Percentiles rank a stretch among this genome's conserved stretches.
These are phyloP conservation scores for Cornus suecica DNA, from an alignment of 148 eudicot genomes.

Conservation along the genomic window DNA sequence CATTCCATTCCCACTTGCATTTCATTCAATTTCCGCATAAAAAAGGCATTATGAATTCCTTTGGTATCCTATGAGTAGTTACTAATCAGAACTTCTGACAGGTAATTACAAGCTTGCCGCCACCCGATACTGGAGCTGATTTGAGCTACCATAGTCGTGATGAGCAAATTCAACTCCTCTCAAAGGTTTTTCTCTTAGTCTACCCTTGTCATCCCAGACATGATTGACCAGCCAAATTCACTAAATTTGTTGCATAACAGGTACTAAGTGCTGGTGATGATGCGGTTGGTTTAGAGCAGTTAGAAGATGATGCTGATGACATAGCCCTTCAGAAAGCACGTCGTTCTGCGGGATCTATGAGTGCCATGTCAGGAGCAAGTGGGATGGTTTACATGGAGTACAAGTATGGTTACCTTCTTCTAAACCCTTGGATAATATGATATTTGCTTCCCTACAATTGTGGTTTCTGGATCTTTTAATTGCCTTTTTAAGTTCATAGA, in stretches of 20 bases:
- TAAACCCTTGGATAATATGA: not conserved
- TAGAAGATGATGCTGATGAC: slow-evolving; percentile 92
- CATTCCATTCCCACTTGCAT: too few species aligned
- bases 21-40: too few species aligned
- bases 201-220: not conserved
- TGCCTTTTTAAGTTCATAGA: not conserved
- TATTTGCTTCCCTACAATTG: not conserved
- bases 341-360: slow-evolving; percentile 81
- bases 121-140: slow-evolving; percentile 65
- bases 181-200: slow-evolving; percentile 42
- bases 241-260: slow-evolving; percentile 24
- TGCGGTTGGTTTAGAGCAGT: slow-evolving; percentile 73
- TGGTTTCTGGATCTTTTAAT: not conserved
- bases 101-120: slow-evolving; percentile 95
- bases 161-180: slow-evolving; percentile 71
- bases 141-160: slow-evolving; percentile 59
- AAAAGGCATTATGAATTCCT: too few species aligned
- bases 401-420: slow-evolving; percentile 37
- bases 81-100: slow-evolving; percentile 17
- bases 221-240: not conserved
- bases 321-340: slow-evolving; percentile 82
- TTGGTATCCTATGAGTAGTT: not conserved
- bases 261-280: slow-evolving; percentile 91
- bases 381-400: slow-evolving; percentile 97
- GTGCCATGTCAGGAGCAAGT: slow-evolving; percentile 88